Evolutionary conservation across 768 basidiomycete genomes (phyloP).

Genomic region (Collybiopsis confluens): DNA sequence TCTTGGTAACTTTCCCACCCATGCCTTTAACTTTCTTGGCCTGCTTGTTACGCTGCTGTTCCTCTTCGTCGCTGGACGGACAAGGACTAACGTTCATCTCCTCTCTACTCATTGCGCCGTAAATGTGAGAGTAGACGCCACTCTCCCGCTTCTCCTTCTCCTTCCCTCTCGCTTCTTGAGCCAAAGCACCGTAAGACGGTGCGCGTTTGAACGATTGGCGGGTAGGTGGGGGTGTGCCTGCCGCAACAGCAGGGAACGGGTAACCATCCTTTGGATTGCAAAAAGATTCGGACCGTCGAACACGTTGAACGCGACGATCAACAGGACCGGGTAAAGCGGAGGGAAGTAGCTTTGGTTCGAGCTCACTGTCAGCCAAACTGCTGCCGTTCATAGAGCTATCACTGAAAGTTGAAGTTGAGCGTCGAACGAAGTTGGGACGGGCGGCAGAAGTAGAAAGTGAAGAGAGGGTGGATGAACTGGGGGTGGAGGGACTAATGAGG

Average conservation of each 20-base stretch:
- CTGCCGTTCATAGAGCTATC: conserved; percentile 34
- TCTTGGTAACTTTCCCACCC: conserved; percentile 28
- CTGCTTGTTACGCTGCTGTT: conserved; percentile 53
- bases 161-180: conserved; percentile 20
- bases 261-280: conserved; percentile 29
- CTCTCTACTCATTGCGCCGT: not conserved
- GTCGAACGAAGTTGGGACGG: conserved; percentile 37
- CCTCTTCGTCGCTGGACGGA: conserved; percentile 74
- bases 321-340: conserved; percentile 23
- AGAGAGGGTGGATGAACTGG: conserved; percentile 41
- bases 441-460: conserved; percentile 32
- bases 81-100: conserved; percentile 28
- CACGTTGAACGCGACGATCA: conserved; percentile 48
- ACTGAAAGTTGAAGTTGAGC: conserved; percentile 37
- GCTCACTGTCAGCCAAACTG: conserved; percentile 13
- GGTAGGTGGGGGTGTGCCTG: conserved; percentile 11
- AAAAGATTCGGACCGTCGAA: conserved; percentile 48
- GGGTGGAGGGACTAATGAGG: conserved; percentile 50
- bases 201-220: conserved; percentile 43
- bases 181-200: conserved; percentile 50
- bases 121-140: conserved; percentile 5
- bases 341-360: conserved; percentile 12
- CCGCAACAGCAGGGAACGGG: conserved; percentile 14
- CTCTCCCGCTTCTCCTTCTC: conserved; percentile 8
- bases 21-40: conserved; percentile 50